Percentiles rank a stretch among this genome's conserved stretches.
phyloP scores from a whole-genome alignment of 2,329 filamentous ascomycete species.

The Ascochyta viciae-villosae region DNA sequence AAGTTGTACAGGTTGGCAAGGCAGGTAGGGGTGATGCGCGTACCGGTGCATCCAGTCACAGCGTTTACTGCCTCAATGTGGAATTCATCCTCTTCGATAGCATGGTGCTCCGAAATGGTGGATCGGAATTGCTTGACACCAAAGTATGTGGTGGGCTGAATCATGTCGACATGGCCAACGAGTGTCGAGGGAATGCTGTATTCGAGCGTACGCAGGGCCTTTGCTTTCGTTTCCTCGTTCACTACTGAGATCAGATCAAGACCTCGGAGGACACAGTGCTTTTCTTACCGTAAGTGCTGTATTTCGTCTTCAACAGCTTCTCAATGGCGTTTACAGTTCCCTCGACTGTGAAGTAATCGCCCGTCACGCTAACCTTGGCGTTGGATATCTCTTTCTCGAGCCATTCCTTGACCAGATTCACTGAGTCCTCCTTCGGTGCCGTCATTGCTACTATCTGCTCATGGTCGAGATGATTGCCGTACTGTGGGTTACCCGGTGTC shows the following conservation, averaged over 20 bases:
- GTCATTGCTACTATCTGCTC: conserved; percentile 59
- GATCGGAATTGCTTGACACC: conserved; percentile 24
- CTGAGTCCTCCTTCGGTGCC: conserved; percentile 58
- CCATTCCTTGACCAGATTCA: conserved; percentile 60
- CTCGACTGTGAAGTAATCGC: conserved; percentile 60
- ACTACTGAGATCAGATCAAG: not conserved
- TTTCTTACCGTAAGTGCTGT: conserved; percentile 50
- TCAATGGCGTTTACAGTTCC: conserved; percentile 59
- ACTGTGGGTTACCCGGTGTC: conserved; percentile 58
- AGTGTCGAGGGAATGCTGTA: conserved; percentile 42
- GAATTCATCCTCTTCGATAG: conserved; percentile 13
- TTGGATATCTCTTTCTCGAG: conserved; percentile 56
- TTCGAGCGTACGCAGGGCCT: conserved; percentile 19
- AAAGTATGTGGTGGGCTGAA: conserved; percentile 60
- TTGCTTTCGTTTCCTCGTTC: conserved; percentile 13
- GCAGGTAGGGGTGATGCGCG: conserved; percentile 28
- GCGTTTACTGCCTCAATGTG: conserved; percentile 15
- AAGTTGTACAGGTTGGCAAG: conserved; percentile 32
- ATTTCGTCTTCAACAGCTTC: conserved; percentile 55
- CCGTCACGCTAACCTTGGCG: conserved; percentile 57
- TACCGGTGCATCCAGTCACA: conserved; percentile 24
- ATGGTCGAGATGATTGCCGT: conserved; percentile 59
- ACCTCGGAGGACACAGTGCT: not conserved
- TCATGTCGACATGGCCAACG: conserved; percentile 51
- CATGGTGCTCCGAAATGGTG: conserved; percentile 27